phyloP scores from a whole-genome alignment of 2,329 filamentous ascomycete genomes.

The Cercospora berteroae region DNA sequence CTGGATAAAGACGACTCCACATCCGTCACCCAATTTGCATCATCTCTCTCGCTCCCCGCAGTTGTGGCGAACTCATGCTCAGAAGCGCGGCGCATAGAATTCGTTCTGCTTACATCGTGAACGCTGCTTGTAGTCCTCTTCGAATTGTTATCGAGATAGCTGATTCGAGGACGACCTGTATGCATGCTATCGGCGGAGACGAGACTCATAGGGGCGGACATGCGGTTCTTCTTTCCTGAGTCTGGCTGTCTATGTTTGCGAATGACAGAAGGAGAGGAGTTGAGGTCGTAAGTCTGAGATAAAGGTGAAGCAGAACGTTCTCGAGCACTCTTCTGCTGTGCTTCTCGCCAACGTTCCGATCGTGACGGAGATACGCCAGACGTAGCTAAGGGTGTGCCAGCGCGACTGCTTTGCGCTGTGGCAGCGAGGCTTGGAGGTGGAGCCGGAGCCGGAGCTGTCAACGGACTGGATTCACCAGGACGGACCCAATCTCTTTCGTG shows the following conservation, averaged over 20 bases:
- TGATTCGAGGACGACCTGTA: constrained; percentile 23
- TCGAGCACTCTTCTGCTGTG: constrained; percentile 11
- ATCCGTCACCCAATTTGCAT: constrained; percentile 16
- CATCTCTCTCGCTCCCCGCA: constrained; percentile 23
- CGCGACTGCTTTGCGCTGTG: constrained; percentile 5
- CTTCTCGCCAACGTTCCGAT: constrained; percentile 4
- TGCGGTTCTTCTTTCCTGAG: constrained; percentile 11
- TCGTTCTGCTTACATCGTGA: constrained; percentile 5
- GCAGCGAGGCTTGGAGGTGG: constrained; percentile 31
- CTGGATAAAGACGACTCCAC: constrained; percentile 13
- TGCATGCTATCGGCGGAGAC: constrained; percentile 35
- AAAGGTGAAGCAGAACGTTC: constrained; percentile 31
- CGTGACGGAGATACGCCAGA: neutral
- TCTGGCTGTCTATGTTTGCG: neutral
- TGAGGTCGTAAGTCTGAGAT: constrained; percentile 12
- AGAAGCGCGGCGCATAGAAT: constrained; percentile 31
- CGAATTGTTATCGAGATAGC: constrained; percentile 25
- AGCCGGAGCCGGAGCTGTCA: constrained; percentile 37
- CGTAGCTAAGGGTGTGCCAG: neutral
- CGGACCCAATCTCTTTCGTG: constrained; percentile 35
- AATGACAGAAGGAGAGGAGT: neutral
- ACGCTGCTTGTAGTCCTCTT: constrained; percentile 17
- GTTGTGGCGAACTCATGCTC: constrained; percentile 24
- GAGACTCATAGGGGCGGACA: constrained; percentile 32
- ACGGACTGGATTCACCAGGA: constrained; percentile 30